phyloP scores from a whole-genome alignment of 176 grass and related monocot species.

The Guadua angustifolia region DNA sequence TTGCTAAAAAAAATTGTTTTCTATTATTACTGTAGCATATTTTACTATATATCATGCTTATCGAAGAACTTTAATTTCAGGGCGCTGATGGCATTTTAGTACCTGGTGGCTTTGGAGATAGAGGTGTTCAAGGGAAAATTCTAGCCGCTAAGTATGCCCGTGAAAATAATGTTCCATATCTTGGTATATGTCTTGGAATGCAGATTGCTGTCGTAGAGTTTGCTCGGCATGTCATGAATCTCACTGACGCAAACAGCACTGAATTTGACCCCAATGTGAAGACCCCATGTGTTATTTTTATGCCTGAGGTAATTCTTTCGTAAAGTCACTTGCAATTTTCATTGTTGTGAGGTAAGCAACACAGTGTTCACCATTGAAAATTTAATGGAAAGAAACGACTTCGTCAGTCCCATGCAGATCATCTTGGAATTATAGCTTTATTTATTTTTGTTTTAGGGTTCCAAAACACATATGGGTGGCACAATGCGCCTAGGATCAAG shows the following conservation, averaged over 20 bases:
- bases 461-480: slow-evolving; percentile 84
- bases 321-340: not conserved
- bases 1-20: not conserved
- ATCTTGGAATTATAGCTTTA: slow-evolving; percentile 17
- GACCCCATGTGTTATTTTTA: slow-evolving; percentile 71
- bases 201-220: slow-evolving; percentile 86
- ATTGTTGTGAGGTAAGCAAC: not conserved
- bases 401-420: not conserved
- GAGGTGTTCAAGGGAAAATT: slow-evolving; percentile 86
- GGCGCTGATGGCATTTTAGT: slow-evolving; percentile 77
- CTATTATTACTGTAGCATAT: not conserved
- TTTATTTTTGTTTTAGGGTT: slow-evolving; percentile 56
- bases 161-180: slow-evolving; percentile 72
- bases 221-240: slow-evolving; percentile 69
- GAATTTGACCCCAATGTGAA: slow-evolving; percentile 68
- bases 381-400: not conserved
- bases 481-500: slow-evolving; percentile 88
- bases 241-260: slow-evolving; percentile 62
- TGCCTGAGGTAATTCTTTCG: slow-evolving; percentile 72
- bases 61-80: slow-evolving; percentile 50
- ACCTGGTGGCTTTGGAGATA: slow-evolving; percentile 84
- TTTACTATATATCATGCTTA: slow-evolving; percentile 20
- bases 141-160: slow-evolving; percentile 80
- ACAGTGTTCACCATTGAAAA: not conserved
- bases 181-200: slow-evolving; percentile 89